Conservation (phyloP, 805 yeast genomes). For the Candida jianshihensis region DNA sequence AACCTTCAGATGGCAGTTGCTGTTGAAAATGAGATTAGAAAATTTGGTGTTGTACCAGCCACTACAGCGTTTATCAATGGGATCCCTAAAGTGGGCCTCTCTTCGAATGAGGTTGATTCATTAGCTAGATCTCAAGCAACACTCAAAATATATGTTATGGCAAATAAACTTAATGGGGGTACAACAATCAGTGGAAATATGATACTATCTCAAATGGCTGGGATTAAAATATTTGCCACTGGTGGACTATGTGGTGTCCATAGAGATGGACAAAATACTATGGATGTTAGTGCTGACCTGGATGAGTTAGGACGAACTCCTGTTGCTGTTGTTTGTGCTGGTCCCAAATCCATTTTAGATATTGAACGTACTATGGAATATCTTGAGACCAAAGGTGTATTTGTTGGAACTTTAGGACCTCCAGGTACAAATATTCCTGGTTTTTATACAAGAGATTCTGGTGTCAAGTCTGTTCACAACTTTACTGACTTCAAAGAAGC, state of each 20-base stretch:
- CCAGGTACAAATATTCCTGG: constrained; percentile 63
- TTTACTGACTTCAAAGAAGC: constrained; percentile 50
- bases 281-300: constrained; percentile 84
- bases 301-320: constrained; percentile 80
- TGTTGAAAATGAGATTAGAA: constrained; percentile 58
- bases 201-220: constrained; percentile 70
- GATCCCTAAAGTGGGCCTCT: constrained; percentile 61
- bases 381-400: constrained; percentile 86
- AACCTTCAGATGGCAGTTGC: constrained; percentile 65
- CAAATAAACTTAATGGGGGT: constrained; percentile 64
- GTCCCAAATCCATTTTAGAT: constrained; percentile 83
- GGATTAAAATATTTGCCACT: constrained; percentile 81
- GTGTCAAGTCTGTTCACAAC: constrained; percentile 61
- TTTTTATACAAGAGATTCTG: constrained; percentile 72
- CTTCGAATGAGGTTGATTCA: constrained; percentile 36
- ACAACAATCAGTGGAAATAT: constrained; percentile 88
- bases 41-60: constrained; percentile 71
- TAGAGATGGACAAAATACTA: constrained; percentile 61
- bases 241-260: constrained; percentile 95
- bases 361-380: constrained; percentile 77
- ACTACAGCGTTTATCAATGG: constrained; percentile 78
- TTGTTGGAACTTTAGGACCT: constrained; percentile 63
- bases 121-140: constrained; percentile 28
- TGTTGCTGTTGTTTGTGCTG: constrained; percentile 87
- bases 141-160: constrained; percentile 57